Evolutionary conservation across 2,329 filamentous ascomycete species (phyloP).

Genomic region (Fusarium sp.): DNA sequence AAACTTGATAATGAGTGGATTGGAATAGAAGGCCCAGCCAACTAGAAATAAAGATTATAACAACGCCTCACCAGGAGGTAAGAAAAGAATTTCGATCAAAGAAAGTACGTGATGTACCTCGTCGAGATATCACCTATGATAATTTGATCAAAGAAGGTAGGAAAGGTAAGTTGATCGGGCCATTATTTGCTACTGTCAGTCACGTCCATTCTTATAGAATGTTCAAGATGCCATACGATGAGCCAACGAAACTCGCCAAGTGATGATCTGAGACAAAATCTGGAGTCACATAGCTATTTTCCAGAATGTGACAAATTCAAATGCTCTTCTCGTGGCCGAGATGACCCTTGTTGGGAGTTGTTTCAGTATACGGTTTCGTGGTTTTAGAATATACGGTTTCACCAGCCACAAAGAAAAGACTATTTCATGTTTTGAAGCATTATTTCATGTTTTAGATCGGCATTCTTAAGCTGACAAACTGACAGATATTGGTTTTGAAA

Average conservation of each 20-base stretch:
- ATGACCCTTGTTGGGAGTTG: not conserved
- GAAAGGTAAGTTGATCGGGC: slow-evolving; percentile 1
- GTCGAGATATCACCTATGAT: too few species aligned
- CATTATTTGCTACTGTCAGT: slow-evolving; percentile 1
- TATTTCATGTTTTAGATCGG: slow-evolving; percentile 4
- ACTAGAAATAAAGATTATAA: not conserved
- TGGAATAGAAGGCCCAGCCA: slow-evolving; percentile 8
- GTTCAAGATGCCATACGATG: too few species aligned
- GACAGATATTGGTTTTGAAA: slow-evolving; percentile 17
- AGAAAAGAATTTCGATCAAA: slow-evolving; percentile 5
- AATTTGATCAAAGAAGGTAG: too few species aligned
- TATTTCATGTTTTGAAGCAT: slow-evolving; percentile 2
- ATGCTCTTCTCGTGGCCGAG: not conserved
- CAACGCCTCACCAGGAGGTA: slow-evolving; percentile 24
- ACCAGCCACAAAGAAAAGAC: too few species aligned
- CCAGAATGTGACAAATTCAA: not conserved
- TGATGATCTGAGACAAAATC: slow-evolving; percentile 1
- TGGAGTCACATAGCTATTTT: not conserved
- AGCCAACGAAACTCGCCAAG: slow-evolving; percentile 11
- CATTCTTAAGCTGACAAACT: not conserved
- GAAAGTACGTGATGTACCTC: too few species aligned
- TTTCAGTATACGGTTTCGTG: slow-evolving; percentile 17
- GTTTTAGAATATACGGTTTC: not conserved
- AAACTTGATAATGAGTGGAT: not conserved
- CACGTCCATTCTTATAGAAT: slow-evolving; percentile 14